Evolutionary conservation across 2,329 filamentous ascomycete species (phyloP), one percentile per base, ranked within the genome.

Genomic region (Alternaria dauci): DNA sequence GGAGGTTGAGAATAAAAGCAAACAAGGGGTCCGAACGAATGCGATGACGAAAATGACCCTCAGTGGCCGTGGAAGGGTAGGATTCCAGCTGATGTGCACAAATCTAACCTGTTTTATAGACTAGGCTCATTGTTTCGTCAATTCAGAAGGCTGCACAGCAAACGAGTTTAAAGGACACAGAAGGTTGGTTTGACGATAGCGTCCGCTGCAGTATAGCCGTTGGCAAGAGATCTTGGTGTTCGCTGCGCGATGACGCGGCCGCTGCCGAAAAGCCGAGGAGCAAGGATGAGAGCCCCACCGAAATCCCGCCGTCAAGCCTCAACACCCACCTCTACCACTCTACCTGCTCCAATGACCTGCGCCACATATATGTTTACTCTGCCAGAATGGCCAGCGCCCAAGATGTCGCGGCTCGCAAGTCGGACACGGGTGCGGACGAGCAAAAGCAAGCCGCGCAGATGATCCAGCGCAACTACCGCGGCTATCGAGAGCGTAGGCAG

Each of bases 401-500:
- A 30, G 41, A 62, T 58, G 65, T 52, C 30, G 61, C 61, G 48
- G 34, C 51, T 48, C 39, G 38, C 36, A 18, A 44, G 26, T 34
- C 53, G 23, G 54, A 48, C 48, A 48, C 41, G 25, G 56, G 58
- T 48, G 41, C 65, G n/a, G 28, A 70, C 12, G 62, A 70, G 60
- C 63, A 77, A 59, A 66, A 70, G 51, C 58, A 70, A 20, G 77
- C 77, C 5, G 77, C 77, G 8, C 65, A 73, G 65, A 43, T 75
- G 62, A 79, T 79, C 38, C 77, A 79, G 81, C 87, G 89, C 67
- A 90, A 89, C 26, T 96, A 93, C 75, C 85, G 93, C 34, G 92
- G 92, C 6, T 92, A 96, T 76, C 85, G 91, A 55, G 85, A 87
- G 50, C 85, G 92, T 43, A 82, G 92, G 48, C 89, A 92, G 75